These are phyloP conservation scores for Saururus chinensis DNA, from an alignment of 164 flowering plant species.

Conservation along the genomic window DNA sequence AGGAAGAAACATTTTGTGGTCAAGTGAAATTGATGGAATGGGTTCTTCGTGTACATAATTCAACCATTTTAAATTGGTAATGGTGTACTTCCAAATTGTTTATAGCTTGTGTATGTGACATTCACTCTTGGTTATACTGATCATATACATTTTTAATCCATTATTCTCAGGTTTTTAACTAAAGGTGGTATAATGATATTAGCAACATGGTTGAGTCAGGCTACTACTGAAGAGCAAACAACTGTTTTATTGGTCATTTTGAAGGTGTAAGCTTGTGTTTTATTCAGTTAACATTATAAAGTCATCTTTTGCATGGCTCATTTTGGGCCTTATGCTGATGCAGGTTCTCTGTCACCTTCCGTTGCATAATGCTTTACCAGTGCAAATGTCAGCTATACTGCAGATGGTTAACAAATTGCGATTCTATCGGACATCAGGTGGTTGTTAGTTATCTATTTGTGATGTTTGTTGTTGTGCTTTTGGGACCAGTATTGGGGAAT, in stretches of 20 bases:
- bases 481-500: background rate
- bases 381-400: constrained; percentile 81
- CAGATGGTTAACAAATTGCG: constrained; percentile 80
- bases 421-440: constrained; percentile 84
- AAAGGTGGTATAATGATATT: constrained; percentile 86
- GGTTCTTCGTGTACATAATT: constrained; percentile 67
- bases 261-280: constrained; percentile 34
- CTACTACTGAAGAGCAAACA: constrained; percentile 89
- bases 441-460: background rate
- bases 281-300: background rate
- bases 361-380: constrained; percentile 68
- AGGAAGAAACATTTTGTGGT: constrained; percentile 81
- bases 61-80: constrained; percentile 68
- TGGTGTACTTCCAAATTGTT: background rate
- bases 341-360: constrained; percentile 94
- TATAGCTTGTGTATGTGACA: background rate
- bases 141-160: background rate
- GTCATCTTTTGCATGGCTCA: constrained; percentile 1
- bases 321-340: constrained; percentile 5
- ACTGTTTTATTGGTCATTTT: constrained; percentile 59
- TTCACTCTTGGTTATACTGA: background rate
- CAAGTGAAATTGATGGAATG: constrained; percentile 88
- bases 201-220: constrained; percentile 85
- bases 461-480: background rate
- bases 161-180: constrained; percentile 60